phyloP scores from a whole-genome alignment of 495 filamentous ascomycete genomes.

The Gamarada debralockiae region DNA sequence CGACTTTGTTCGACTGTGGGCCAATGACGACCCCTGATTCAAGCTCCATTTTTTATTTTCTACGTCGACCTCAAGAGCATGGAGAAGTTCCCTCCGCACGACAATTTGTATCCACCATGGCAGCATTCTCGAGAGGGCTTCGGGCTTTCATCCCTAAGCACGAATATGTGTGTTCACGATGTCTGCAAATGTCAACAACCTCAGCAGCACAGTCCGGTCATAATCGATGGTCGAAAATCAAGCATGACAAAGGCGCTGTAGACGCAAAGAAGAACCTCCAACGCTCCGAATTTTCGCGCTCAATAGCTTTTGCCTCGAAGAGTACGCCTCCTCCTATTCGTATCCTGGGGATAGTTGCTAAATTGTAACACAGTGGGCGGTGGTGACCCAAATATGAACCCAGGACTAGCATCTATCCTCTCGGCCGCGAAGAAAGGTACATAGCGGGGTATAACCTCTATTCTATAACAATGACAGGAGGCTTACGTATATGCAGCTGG shows the following conservation, averaged over 20 bases:
- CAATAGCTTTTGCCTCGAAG: constrained; percentile 49
- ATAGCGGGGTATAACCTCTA: constrained; percentile 18
- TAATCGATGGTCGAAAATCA: constrained; percentile 92
- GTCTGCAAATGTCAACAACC: constrained; percentile 49
- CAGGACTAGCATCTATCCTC: constrained; percentile 68
- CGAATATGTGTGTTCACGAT: constrained; percentile 37
- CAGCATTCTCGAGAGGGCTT: constrained; percentile 22
- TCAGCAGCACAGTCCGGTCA: constrained; percentile 60
- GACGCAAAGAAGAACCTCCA: constrained; percentile 56
- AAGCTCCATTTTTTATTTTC: too few species aligned
- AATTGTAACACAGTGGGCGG: constrained; percentile 47
- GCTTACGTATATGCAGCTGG: constrained; percentile 42
- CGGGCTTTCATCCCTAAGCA: constrained; percentile 8
- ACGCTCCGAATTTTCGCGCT: constrained; percentile 40
- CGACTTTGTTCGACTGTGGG: not conserved
- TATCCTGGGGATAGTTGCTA: not conserved
- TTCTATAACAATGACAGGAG: not conserved
- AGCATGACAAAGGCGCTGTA: constrained; percentile 83
- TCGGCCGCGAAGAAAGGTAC: constrained; percentile 73
- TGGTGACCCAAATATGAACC: constrained; percentile 66
- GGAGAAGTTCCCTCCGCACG: too few species aligned
- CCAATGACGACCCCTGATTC: not conserved
- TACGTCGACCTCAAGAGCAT: too few species aligned
- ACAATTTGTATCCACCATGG: too few species aligned
- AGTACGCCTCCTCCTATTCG: constrained; percentile 29